Base-by-base conservation (phyloP, 2,329 filamentous ascomycete genomes). In the Didymella pomorum region DNA sequence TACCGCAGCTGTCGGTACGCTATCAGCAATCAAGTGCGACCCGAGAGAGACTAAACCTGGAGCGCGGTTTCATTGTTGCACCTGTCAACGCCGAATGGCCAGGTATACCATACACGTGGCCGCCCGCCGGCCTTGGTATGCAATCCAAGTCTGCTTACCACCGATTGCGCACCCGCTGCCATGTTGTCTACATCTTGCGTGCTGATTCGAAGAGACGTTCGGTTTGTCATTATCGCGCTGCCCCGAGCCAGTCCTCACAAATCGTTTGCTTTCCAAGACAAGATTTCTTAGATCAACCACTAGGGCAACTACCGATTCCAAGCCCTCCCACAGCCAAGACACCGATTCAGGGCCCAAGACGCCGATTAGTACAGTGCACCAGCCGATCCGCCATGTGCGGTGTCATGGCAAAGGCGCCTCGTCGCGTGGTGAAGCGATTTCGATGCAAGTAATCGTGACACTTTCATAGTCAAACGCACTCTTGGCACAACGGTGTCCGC, bases 171-270 rank as follows among this genome's bases (percentile, higher is more conserved):
- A 20, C 20, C 2, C 35, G 20, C 26, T 31, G 10, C 26, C 37
- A 43, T 52, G 29, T 41, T 33, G 23, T 20, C 20, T 44, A 18
- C 37, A 6, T 28, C 11, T 43, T 52, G 28, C 18, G n/a, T 44
- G 25, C 33, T 41, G 10, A 16, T 31, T 41, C 23, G 25, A n/a
- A 25, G 26, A 14, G 33, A 31, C n/a, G 29, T 28, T 60, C 53
- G 59, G 54, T 58, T 61, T 44, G 43, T 53, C 62, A 53, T 52
- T 46, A 21, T 55, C 33, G 61, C 56, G 57, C 51, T 60, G 47
- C 53, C 33, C 57, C 53, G 60, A 56, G 50, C 44, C 55, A 52
- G 28, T 35, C 10, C 20, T 26, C 7, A 18, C 37, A n/a, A 21
- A 23, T 14, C 37, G 14, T 20, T 29, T 8, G 3, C 18, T 7